Conservation (phyloP, 2,329 filamentous ascomycete species). For the Neonectria sp. region DNA sequence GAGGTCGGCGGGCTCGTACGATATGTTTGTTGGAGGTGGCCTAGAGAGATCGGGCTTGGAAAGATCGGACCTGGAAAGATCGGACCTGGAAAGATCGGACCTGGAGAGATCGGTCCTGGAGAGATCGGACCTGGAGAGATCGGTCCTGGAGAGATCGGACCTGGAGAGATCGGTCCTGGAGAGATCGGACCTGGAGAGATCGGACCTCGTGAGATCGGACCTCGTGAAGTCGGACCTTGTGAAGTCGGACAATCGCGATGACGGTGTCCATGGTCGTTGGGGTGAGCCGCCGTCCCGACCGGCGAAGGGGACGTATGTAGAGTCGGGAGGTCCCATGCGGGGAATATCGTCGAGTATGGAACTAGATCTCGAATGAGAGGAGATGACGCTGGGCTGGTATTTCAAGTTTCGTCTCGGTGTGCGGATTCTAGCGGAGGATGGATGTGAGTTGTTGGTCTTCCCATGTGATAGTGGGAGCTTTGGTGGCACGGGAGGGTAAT, state of each 20-base stretch:
- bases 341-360: slow-evolving; percentile 71
- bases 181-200: slow-evolving; percentile 74
- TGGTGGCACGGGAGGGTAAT: slow-evolving; percentile 37
- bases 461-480: slow-evolving; percentile 19
- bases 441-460: slow-evolving; percentile 41
- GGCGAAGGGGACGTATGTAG: slow-evolving; percentile 73
- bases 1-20: slow-evolving; percentile 89
- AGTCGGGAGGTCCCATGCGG: slow-evolving; percentile 74
- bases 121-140: slow-evolving; percentile 71
- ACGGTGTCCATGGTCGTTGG: slow-evolving; percentile 72
- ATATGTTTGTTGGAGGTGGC: slow-evolving; percentile 78
- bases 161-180: slow-evolving; percentile 58
- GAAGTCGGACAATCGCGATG: slow-evolving; percentile 65
- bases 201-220: slow-evolving; percentile 52
- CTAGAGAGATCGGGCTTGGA: slow-evolving; percentile 71
- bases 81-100: slow-evolving; percentile 62
- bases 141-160: slow-evolving; percentile 69
- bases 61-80: slow-evolving; percentile 62
- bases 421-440: slow-evolving; percentile 61
- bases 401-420: slow-evolving; percentile 56
- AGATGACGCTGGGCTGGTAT: slow-evolving; percentile 70
- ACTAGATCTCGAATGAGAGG: slow-evolving; percentile 60
- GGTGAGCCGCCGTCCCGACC: slow-evolving; percentile 63
- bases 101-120: slow-evolving; percentile 72
- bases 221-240: slow-evolving; percentile 62